Percentiles rank a stretch among this genome's conserved stretches.
Evolutionary conservation across 108 stramenopile genomes (phyloP).

Genomic region (Aureococcus anophagefferens): DNA sequence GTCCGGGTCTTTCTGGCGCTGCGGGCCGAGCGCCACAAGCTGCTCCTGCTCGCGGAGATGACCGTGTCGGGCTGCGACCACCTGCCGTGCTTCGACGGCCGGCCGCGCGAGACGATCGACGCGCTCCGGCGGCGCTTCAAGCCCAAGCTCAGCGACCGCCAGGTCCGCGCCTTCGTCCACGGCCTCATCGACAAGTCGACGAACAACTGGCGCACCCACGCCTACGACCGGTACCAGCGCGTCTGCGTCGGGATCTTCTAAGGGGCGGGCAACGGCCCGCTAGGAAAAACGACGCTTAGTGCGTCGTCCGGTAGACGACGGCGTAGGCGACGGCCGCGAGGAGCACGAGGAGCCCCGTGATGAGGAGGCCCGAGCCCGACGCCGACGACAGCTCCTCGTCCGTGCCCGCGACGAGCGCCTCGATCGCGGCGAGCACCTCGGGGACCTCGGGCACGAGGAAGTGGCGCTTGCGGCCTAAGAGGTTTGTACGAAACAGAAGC

Average conservation of each 20-base stretch:
- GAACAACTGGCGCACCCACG: slow-evolving; percentile 87
- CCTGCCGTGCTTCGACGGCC: slow-evolving; percentile 81
- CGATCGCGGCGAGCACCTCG: too few relatives aligned
- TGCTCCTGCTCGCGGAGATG: slow-evolving; percentile 86
- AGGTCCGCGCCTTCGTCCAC: slow-evolving; percentile 72
- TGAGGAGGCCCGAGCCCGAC: too few relatives aligned
- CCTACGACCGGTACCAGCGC: slow-evolving; percentile 90
- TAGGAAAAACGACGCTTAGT: too few relatives aligned
- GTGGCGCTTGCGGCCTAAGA: too few relatives aligned
- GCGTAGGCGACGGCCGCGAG: too few relatives aligned
- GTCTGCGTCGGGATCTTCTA: slow-evolving; percentile 75
- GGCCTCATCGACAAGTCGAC: slow-evolving; percentile 73
- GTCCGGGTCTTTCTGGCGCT: slow-evolving; percentile 72
- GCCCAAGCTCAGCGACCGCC: slow-evolving; percentile 63
- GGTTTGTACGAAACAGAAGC: too few relatives aligned
- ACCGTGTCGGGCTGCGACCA: slow-evolving; percentile 78
- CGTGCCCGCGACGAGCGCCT: too few relatives aligned
- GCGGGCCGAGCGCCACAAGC: slow-evolving; percentile 63
- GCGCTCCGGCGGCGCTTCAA: slow-evolving; percentile 71
- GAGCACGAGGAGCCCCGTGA: too few relatives aligned
- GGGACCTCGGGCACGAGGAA: too few relatives aligned
- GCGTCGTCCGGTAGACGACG: too few relatives aligned
- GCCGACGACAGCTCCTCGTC: too few relatives aligned
- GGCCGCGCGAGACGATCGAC: slow-evolving; percentile 66
- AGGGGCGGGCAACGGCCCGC: too few relatives aligned